Evolutionary conservation across 495 filamentous ascomycete genomes (phyloP), one percentile per base, ranked within the genome.

Genomic region (Aspergillus incahuasiensis): DNA sequence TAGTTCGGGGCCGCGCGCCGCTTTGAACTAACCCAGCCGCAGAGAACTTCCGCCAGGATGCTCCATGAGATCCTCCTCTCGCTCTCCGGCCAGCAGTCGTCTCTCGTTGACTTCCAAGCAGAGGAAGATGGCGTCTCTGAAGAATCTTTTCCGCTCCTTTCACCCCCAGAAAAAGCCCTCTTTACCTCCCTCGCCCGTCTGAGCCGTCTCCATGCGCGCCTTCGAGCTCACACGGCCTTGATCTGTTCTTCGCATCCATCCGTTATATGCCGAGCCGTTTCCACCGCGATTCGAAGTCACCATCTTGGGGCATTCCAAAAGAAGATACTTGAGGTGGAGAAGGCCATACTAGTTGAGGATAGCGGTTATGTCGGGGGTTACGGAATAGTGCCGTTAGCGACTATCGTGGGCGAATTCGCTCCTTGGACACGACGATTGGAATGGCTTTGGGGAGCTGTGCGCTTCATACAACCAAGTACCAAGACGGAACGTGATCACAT

Each of bases 11-110:
- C 32, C 32, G 9, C 2, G 13, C 16, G 22, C 19, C 11, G 15
- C 51, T 35, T 49, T 47, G 54, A 51, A 48, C 49, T 55, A 4
- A 56, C 21, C 38, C 20, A 46, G 48, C 21, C 18, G 39, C 56
- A 76, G 71, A 40, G 62, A 70, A 44, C 55, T 59, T 13, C 57
- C 65, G 53, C 55, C 72, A 79, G 68, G 71, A 97, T 97, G 92
- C 87, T 97, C 65, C 92, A 97, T 78, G 94, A 98, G 75, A 86
- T 98, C 72, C 82, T 98, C 62, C 86, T 98, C 67, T 89, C 89
- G 65, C 86, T 98, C 68, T 94, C 91, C 59, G 92, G 92, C 49
- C 89, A 96, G 73, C 86, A 90, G 22, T 97, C 92, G 52, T 85
- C 91, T 43, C 83, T 97, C 62, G 87, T 97, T 73, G 73, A 74